Percentiles rank a stretch among this genome's conserved stretches.
Evolutionary conservation across 768 basidiomycete species (phyloP).

Genomic region (Collybiopsis luxurians): DNA sequence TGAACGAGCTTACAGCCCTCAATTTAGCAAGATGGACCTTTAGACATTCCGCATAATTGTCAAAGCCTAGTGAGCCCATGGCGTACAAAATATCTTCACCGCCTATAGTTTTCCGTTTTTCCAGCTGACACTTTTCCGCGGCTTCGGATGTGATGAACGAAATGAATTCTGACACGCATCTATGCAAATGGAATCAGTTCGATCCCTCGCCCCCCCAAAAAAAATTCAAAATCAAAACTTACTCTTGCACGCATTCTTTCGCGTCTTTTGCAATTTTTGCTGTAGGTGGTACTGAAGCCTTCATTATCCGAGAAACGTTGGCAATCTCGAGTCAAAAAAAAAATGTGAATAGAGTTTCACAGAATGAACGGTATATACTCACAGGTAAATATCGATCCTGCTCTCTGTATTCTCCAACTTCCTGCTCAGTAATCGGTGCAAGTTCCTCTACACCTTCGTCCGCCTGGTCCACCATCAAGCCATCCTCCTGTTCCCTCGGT

Average conservation of each 20-base stretch:
- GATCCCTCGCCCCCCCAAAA: no score
- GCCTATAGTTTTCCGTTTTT: slow-evolving; percentile 97
- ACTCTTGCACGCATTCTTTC: slow-evolving; percentile 95
- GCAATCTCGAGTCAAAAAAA: slow-evolving; percentile 82
- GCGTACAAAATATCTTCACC: slow-evolving; percentile 97
- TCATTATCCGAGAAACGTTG: slow-evolving; percentile 98
- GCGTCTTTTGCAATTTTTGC: slow-evolving; percentile 98
- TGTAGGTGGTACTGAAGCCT: slow-evolving; percentile 80
- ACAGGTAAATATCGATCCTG: slow-evolving; percentile 96
- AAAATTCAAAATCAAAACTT: not conserved
- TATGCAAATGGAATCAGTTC: not conserved
- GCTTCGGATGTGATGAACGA: slow-evolving; percentile 97
- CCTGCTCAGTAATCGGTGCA: slow-evolving; percentile 83
- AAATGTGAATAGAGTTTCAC: not conserved
- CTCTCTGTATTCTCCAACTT: slow-evolving; percentile 92
- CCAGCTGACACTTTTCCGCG: slow-evolving; percentile 88
- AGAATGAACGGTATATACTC: slow-evolving; percentile 30
- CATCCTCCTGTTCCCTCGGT: slow-evolving; percentile 19
- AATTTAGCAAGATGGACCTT: slow-evolving; percentile 92
- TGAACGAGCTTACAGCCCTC: slow-evolving; percentile 54
- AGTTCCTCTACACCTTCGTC: slow-evolving; percentile 49
- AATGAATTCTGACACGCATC: slow-evolving; percentile 96
- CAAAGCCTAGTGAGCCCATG: slow-evolving; percentile 91
- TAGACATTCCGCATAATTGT: slow-evolving; percentile 89
- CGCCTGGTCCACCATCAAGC: slow-evolving; percentile 28